These are phyloP conservation scores for Basipetospora sp. DNA, from an alignment of 2,329 filamentous ascomycete genomes.

Conservation along the genomic window DNA sequence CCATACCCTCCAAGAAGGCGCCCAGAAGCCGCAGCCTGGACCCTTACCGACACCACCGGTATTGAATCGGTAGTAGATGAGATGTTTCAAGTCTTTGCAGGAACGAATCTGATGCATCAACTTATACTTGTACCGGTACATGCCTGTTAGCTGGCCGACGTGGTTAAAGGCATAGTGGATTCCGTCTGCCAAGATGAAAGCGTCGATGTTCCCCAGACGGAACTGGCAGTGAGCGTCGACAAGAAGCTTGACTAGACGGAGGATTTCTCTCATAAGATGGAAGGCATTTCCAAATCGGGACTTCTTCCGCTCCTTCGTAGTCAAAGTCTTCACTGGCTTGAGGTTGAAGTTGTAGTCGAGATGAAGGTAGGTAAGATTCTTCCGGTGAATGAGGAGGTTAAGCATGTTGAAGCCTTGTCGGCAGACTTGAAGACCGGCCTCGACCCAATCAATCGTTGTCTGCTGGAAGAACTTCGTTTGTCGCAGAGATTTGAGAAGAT, in stretches of 20 bases:
- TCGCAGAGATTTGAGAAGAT: slow-evolving; percentile 76
- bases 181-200: slow-evolving; percentile 94
- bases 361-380: slow-evolving; percentile 95
- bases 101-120: slow-evolving; percentile 99
- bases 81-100: slow-evolving; percentile 96
- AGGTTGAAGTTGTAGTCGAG: slow-evolving; percentile 99
- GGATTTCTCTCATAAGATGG: slow-evolving; percentile 94
- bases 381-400: slow-evolving; percentile 90
- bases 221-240: slow-evolving; percentile 98
- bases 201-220: slow-evolving; percentile 91
- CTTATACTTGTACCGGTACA: slow-evolving; percentile 99
- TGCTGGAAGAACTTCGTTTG: slow-evolving; percentile 99
- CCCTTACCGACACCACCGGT: slow-evolving; percentile 92
- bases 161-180: slow-evolving; percentile 99
- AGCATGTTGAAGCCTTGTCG: slow-evolving; percentile 99
- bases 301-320: slow-evolving; percentile 98
- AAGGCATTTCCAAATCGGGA: slow-evolving; percentile 98
- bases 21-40: slow-evolving; percentile 97
- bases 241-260: slow-evolving; percentile 90
- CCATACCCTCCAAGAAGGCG: slow-evolving; percentile 96
- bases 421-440: slow-evolving; percentile 94
- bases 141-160: slow-evolving; percentile 91
- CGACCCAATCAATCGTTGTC: slow-evolving; percentile 97
- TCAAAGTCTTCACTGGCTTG: slow-evolving; percentile 96
- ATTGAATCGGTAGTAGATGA: slow-evolving; percentile 98